Conservation (phyloP, 2,329 filamentous ascomycete species). For the Trichophyton verrucosum region DNA sequence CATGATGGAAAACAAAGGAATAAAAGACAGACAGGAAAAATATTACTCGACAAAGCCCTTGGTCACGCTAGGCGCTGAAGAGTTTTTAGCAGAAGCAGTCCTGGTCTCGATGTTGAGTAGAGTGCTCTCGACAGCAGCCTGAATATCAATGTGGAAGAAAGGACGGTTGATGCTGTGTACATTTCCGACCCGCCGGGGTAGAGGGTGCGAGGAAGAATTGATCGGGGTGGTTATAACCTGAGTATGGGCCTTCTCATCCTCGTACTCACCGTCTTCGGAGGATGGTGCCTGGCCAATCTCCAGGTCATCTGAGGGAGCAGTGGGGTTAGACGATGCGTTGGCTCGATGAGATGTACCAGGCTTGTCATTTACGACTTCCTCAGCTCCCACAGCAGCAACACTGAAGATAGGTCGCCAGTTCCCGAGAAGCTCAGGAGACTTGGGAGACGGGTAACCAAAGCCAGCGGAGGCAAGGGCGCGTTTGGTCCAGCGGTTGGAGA, state of each 20-base stretch:
- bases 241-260: neutral
- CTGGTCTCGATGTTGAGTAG: constrained; percentile 9
- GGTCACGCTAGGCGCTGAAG: neutral
- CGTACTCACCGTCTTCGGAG: neutral
- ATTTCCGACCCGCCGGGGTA: constrained; percentile 7
- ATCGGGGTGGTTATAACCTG: neutral
- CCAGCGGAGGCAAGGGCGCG: constrained; percentile 44
- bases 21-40: neutral
- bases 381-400: constrained; percentile 6
- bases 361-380: constrained; percentile 3
- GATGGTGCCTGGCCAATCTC: neutral
- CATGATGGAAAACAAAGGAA: neutral
- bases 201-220: neutral
- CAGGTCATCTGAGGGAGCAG: neutral
- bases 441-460: constrained; percentile 35
- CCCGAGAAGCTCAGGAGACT: constrained; percentile 6
- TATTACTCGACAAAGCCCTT: neutral
- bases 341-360: neutral
- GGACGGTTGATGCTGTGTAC: constrained; percentile 11
- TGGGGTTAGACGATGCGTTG: neutral
- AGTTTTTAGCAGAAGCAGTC: neutral
- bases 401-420: constrained; percentile 12
- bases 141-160: constrained; percentile 11
- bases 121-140: constrained; percentile 10
- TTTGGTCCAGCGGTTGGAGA: constrained; percentile 45